These are phyloP conservation scores for Endotrypanum monterogeii DNA, from an alignment of 208 protist species.

Conservation along the genomic window DNA sequence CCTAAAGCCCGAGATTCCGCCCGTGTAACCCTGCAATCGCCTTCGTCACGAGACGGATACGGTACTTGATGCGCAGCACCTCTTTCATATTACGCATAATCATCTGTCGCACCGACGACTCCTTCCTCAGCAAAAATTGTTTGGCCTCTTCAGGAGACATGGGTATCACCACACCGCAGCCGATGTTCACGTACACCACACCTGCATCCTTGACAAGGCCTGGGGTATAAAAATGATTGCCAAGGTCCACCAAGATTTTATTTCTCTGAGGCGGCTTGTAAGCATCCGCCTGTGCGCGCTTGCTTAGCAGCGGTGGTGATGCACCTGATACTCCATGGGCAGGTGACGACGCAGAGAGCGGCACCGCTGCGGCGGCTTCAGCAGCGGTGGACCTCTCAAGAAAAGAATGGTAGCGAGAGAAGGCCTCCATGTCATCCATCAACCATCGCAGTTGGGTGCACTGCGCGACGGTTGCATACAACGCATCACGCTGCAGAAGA, in stretches of 20 bases:
- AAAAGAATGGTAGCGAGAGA: constrained; percentile 52
- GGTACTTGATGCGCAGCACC: constrained; percentile 73
- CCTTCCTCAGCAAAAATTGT: constrained; percentile 56
- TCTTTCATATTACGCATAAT: constrained; percentile 43
- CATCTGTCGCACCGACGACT: constrained; percentile 47
- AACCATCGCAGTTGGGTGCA: constrained; percentile 70
- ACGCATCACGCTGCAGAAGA: constrained; percentile 54
- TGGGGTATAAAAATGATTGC: constrained; percentile 73
- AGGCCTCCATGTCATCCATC: constrained; percentile 65
- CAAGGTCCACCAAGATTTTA: constrained; percentile 77
- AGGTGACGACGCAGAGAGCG: neutral
- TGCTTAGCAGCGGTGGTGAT: constrained; percentile 11
- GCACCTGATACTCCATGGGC: neutral
- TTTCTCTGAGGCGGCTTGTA: constrained; percentile 38
- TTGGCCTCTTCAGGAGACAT: constrained; percentile 64
- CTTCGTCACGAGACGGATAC: constrained; percentile 79
- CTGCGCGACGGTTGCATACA: constrained; percentile 55
- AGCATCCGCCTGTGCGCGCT: constrained; percentile 19
- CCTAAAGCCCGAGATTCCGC: constrained; percentile 23
- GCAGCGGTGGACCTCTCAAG: constrained; percentile 27
- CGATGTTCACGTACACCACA: constrained; percentile 69
- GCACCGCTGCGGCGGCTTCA: constrained; percentile 1
- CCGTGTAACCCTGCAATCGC: constrained; percentile 66
- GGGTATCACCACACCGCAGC: constrained; percentile 77
- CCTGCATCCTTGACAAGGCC: constrained; percentile 48